A percentile compares a stretch with the other conserved stretches of the same genome.
Conservation (phyloP, 176 grass and related monocot species). For the Phragmites australis region DNA sequence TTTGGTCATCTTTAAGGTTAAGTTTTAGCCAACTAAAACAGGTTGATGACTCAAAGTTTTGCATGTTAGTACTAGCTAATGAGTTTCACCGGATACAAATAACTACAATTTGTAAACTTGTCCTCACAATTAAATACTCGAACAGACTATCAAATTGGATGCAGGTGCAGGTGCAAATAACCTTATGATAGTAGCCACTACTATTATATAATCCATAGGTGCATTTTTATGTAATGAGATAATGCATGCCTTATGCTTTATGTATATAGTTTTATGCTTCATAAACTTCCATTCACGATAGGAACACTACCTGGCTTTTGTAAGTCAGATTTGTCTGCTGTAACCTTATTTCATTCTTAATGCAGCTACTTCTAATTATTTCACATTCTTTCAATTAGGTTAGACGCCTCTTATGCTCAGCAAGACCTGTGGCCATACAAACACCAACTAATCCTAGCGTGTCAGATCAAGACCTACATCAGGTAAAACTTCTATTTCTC, state of each 20-base stretch:
- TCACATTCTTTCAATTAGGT: constrained; percentile 53
- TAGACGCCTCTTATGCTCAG: constrained; percentile 86
- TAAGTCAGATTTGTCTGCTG: constrained; percentile 10
- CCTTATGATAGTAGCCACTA: neutral
- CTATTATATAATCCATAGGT: neutral
- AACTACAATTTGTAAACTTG: constrained; percentile 17
- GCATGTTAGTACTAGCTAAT: neutral
- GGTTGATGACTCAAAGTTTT: neutral
- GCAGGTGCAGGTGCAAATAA: neutral
- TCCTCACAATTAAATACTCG: neutral
- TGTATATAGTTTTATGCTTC: constrained; percentile 30
- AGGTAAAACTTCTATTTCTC: constrained; percentile 52
- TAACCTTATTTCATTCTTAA: neutral
- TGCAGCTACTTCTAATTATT: constrained; percentile 4
- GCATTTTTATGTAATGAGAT: neutral
- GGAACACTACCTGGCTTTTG: neutral
- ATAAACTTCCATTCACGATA: neutral
- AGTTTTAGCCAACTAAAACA: neutral
- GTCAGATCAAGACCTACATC: constrained; percentile 92
- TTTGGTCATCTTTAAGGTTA: neutral
- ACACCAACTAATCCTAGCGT: constrained; percentile 84
- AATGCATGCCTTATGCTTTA: constrained; percentile 12
- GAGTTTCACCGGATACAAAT: neutral
- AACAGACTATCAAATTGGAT: constrained; percentile 1
- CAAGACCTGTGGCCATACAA: constrained; percentile 82